phyloP scores from a whole-genome alignment of 176 grass and related monocot genomes.

The Avena atlantica region DNA sequence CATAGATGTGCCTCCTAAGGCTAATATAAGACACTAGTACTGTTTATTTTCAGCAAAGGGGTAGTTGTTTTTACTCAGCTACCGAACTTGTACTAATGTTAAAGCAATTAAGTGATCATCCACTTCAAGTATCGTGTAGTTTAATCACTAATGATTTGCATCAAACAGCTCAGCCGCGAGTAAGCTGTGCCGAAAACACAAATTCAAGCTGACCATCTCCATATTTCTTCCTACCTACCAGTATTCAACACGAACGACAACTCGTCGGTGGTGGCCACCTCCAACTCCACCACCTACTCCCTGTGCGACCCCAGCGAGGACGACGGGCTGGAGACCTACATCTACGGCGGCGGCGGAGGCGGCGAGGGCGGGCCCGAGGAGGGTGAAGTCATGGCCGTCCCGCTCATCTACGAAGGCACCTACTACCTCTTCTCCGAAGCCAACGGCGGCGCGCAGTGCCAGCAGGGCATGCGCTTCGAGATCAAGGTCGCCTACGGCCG shows the following conservation, averaged over 20 bases:
- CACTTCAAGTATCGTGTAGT: neutral
- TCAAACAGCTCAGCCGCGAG: neutral
- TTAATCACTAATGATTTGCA: neutral
- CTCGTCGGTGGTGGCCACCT: slow-evolving; percentile 64
- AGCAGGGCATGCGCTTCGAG: slow-evolving; percentile 74
- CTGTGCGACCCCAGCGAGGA: slow-evolving; percentile 60
- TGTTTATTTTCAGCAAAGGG: neutral
- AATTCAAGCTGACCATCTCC: neutral
- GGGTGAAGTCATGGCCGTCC: slow-evolving; percentile 25
- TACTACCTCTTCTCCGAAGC: slow-evolving; percentile 86
- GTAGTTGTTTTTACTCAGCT: neutral
- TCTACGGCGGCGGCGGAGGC: slow-evolving; percentile 46
- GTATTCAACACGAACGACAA: slow-evolving; percentile 86
- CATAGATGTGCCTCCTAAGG: neutral
- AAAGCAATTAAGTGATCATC: neutral
- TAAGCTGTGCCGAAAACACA: neutral
- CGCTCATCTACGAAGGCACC: slow-evolving; percentile 51
- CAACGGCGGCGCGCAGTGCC: slow-evolving; percentile 62
- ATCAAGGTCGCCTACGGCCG: slow-evolving; percentile 62
- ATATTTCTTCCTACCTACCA: neutral
- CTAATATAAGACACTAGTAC: no score
- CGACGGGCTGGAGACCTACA: slow-evolving; percentile 34
- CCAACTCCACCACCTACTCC: slow-evolving; percentile 59
- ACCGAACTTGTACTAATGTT: neutral
- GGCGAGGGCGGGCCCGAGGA: slow-evolving; percentile 9